Evolutionary conservation across 2,329 filamentous ascomycete genomes (phyloP).

Genomic region (Penicillium sp.): DNA sequence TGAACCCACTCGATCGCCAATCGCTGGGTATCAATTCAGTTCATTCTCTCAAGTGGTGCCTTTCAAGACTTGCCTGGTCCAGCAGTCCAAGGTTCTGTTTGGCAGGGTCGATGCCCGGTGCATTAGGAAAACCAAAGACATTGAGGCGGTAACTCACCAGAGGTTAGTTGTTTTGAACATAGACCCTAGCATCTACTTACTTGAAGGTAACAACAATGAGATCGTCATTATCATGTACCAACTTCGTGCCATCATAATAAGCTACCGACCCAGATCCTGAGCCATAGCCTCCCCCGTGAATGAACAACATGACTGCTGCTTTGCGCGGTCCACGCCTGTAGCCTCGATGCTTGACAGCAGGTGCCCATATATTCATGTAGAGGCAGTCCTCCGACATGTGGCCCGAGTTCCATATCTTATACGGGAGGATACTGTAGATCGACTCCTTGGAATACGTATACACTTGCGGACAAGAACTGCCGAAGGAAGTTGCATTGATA

Average conservation of each 20-base stretch:
- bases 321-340: neutral
- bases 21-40: constrained; percentile 23
- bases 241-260: constrained; percentile 16
- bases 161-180: neutral
- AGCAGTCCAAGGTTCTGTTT: constrained; percentile 19
- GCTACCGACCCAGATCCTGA: constrained; percentile 12
- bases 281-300: constrained; percentile 19
- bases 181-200: neutral
- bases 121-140: constrained; percentile 23
- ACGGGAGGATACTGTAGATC: constrained; percentile 19
- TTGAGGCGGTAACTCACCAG: constrained; percentile 18
- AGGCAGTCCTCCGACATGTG: constrained; percentile 23
- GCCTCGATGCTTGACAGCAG: constrained; percentile 1
- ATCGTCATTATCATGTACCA: constrained; percentile 17
- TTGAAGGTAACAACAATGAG: constrained; percentile 21
- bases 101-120: constrained; percentile 7
- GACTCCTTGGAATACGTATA: constrained; percentile 11
- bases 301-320: constrained; percentile 20
- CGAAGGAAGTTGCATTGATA: constrained; percentile 25
- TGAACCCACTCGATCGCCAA: constrained; percentile 55
- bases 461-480: constrained; percentile 9
- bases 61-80: constrained; percentile 14
- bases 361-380: constrained; percentile 20
- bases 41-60: neutral
- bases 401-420: constrained; percentile 10